These are phyloP conservation scores for Kalmanozyma brasiliensis DNA, from an alignment of 1,284 basidiomycete species.

Conservation along the genomic window DNA sequence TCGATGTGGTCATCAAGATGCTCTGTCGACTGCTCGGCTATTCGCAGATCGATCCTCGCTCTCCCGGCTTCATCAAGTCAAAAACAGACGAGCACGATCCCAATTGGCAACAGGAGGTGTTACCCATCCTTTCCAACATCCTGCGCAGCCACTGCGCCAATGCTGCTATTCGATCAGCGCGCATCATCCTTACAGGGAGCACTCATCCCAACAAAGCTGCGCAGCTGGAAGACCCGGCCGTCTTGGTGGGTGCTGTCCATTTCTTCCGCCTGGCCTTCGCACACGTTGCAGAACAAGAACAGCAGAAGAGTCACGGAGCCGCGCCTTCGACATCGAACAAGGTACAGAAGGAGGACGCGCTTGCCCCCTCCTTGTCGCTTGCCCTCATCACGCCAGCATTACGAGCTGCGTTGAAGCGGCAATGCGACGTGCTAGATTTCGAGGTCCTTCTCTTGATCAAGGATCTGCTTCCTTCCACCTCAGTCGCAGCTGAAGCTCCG, in stretches of 20 bases:
- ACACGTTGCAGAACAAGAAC: constrained; percentile 49
- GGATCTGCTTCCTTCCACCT: constrained; percentile 48
- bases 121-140: constrained; percentile 56
- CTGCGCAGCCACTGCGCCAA: constrained; percentile 64
- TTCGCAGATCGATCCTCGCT: constrained; percentile 32
- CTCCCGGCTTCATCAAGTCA: constrained; percentile 28
- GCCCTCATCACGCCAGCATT: constrained; percentile 59
- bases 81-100: constrained; percentile 25
- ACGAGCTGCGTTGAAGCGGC: constrained; percentile 56
- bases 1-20: constrained; percentile 51
- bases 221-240: constrained; percentile 47
- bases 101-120: constrained; percentile 43
- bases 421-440: constrained; percentile 58
- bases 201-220: background rate
- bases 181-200: constrained; percentile 37
- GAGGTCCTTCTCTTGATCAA: constrained; percentile 59
- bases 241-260: constrained; percentile 60
- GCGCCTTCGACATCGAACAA: constrained; percentile 12
- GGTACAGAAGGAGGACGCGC: constrained; percentile 48
- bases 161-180: constrained; percentile 54
- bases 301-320: constrained; percentile 27
- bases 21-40: constrained; percentile 62
- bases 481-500: constrained; percentile 3
- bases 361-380: constrained; percentile 53
- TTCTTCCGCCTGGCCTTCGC: constrained; percentile 58